Percentiles rank a stretch among this genome's conserved stretches.
Conservation (phyloP, 371 early-diverging fungal genomes). For the Batkoa obscura region DNA sequence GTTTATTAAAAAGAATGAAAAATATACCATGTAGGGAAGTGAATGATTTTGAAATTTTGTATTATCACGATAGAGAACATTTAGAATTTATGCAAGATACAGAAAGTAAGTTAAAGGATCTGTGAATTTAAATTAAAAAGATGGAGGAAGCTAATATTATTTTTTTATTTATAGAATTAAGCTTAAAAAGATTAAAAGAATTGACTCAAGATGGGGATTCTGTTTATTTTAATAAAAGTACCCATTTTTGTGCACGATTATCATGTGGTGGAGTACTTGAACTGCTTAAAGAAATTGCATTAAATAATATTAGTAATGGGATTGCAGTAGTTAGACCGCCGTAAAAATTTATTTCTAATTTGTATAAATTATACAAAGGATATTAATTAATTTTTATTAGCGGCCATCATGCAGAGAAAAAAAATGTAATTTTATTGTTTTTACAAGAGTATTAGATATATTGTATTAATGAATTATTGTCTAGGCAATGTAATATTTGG, state of each 20-base stretch:
- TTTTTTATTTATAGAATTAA: not conserved
- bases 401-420: slow-evolving; percentile 75
- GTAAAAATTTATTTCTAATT: not conserved
- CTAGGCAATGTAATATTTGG: not conserved
- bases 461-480: not conserved
- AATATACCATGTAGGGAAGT: slow-evolving; percentile 27
- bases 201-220: slow-evolving; percentile 30
- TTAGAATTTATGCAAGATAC: not conserved
- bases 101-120: not conserved
- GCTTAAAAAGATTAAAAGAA: not conserved
- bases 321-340: slow-evolving; percentile 75
- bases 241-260: slow-evolving; percentile 35
- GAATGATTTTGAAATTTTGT: not conserved
- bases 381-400: not conserved
- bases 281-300: slow-evolving; percentile 41
- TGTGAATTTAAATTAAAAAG: not conserved
- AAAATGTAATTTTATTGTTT: slow-evolving; percentile 17
- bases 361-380: not conserved
- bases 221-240: slow-evolving; percentile 44
- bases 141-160: not conserved
- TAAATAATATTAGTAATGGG: slow-evolving; percentile 42
- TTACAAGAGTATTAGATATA: not conserved
- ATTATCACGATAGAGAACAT: not conserved
- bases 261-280: slow-evolving; percentile 60
- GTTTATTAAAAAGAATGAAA: slow-evolving; percentile 25